phyloP scores from a whole-genome alignment of 1,139 yeast genomes.

The Pichia sp. region DNA sequence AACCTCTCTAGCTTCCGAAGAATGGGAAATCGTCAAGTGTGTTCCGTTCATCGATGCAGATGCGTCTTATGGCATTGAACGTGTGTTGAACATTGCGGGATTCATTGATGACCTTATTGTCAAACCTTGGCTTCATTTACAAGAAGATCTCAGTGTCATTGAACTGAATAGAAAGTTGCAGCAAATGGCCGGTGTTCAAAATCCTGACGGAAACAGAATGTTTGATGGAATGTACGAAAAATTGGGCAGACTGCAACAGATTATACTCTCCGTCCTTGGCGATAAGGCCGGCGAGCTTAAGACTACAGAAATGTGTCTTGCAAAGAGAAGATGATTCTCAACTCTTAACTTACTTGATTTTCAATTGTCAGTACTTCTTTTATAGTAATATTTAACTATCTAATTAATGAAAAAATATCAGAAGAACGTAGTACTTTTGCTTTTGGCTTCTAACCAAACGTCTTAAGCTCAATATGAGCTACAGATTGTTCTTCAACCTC shows the following conservation, averaged over 20 bases:
- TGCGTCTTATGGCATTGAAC: slow-evolving; percentile 36
- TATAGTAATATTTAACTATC: neutral
- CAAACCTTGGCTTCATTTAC: slow-evolving; percentile 14
- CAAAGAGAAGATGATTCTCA: slow-evolving; percentile 6
- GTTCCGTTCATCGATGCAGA: slow-evolving; percentile 39
- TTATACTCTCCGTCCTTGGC: slow-evolving; percentile 2
- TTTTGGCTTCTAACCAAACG: slow-evolving; percentile 17
- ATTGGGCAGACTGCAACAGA: slow-evolving; percentile 1
- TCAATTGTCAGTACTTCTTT: neutral
- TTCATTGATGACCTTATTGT: slow-evolving; percentile 6
- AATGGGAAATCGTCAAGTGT: slow-evolving; percentile 40
- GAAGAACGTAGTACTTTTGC: neutral
- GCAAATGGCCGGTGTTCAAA: slow-evolving; percentile 15
- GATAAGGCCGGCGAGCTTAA: slow-evolving; percentile 4
- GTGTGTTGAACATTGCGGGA: slow-evolving; percentile 3
- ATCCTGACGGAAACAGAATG: slow-evolving; percentile 14
- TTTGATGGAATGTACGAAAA: slow-evolving; percentile 9
- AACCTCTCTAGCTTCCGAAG: slow-evolving; percentile 12
- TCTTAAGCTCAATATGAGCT: slow-evolving; percentile 24
- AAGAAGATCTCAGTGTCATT: slow-evolving; percentile 13
- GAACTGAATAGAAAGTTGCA: slow-evolving; percentile 16
- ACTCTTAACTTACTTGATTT: neutral
- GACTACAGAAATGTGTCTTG: slow-evolving; percentile 14
- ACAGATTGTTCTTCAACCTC: slow-evolving; percentile 2
- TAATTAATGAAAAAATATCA: neutral